phyloP scores from a whole-genome alignment of 2,329 filamentous ascomycete genomes.

The Fusarium euwallaceae region DNA sequence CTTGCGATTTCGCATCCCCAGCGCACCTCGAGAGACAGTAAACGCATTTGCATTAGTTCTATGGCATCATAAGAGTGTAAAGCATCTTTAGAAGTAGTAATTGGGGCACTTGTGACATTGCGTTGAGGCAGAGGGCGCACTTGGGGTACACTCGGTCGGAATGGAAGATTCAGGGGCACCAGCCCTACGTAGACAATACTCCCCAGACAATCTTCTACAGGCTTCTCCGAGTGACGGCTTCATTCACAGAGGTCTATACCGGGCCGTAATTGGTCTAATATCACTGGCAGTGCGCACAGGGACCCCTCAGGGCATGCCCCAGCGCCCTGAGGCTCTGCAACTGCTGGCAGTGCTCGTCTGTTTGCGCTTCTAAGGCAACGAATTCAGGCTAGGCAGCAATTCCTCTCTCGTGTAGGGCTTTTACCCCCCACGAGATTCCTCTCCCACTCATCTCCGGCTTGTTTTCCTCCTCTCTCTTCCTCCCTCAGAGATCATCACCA shows the following conservation, averaged over 20 bases:
- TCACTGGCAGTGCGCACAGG: not conserved
- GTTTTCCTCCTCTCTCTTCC: not conserved
- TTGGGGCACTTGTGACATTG: too few relatives aligned
- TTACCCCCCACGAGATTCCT: not conserved
- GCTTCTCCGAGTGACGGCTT: not conserved
- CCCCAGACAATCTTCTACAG: not conserved
- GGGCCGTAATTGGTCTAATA: not conserved
- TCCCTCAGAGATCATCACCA: not conserved
- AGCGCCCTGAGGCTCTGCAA: not conserved
- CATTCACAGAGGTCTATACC: not conserved
- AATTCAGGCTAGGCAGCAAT: not conserved
- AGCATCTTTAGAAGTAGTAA: fast-evolving
- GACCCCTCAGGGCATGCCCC: not conserved
- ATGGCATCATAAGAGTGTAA: fast-evolving
- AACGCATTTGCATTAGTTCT: not conserved
- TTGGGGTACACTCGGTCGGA: not conserved
- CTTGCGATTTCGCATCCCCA: not conserved
- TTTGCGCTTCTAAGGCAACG: not conserved
- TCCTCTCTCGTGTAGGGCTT: not conserved
- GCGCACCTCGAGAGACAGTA: not conserved
- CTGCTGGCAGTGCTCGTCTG: not conserved
- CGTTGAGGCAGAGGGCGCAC: not conserved
- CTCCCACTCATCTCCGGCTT: not conserved
- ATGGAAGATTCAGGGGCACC: not conserved
- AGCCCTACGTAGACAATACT: not conserved